A percentile compares a stretch with the other conserved stretches of the same genome.
Conservation (phyloP, 75 land plant species). For the Adiantum capillusveneris region DNA sequence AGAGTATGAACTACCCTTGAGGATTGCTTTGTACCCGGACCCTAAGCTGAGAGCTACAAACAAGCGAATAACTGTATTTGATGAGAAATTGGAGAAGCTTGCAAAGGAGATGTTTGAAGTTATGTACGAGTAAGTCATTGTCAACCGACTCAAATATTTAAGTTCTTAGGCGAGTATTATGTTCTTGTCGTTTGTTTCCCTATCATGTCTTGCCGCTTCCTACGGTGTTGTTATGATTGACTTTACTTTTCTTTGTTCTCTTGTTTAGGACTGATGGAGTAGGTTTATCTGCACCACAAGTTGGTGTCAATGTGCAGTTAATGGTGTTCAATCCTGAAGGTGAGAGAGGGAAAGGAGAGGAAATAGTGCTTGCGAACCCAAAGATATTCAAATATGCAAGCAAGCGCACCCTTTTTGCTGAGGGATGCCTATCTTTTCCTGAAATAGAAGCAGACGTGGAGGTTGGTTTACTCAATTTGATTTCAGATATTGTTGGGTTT, state of each 20-base stretch:
- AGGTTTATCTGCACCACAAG: slow-evolving; percentile 96
- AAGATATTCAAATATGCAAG: slow-evolving; percentile 56
- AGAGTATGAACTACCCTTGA: slow-evolving; percentile 56
- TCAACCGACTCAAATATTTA: too few relatives aligned
- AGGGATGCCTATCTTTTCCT: slow-evolving; percentile 96
- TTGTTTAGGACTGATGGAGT: slow-evolving; percentile 89
- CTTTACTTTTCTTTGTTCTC: slow-evolving; percentile 12
- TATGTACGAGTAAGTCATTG: slow-evolving; percentile 78
- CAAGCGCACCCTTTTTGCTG: slow-evolving; percentile 41
- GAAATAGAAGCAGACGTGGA: slow-evolving; percentile 73
- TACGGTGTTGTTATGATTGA: too few relatives aligned
- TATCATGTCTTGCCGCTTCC: too few relatives aligned
- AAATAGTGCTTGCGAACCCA: slow-evolving; percentile 85
- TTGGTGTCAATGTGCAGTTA: slow-evolving; percentile 87
- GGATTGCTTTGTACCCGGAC: slow-evolving; percentile 83
- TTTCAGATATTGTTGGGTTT: background rate
- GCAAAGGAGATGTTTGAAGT: slow-evolving; percentile 90
- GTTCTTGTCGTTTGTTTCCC: too few relatives aligned
- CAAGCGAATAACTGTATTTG: slow-evolving; percentile 66
- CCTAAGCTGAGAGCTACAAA: slow-evolving; percentile 77
- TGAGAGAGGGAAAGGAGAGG: slow-evolving; percentile 83
- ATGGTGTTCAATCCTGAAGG: slow-evolving; percentile 97
- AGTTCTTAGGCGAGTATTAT: too few relatives aligned
- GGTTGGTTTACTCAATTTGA: slow-evolving; percentile 22
- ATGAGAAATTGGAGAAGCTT: slow-evolving; percentile 68